Percentiles rank a stretch among this genome's conserved stretches.
Conservation (phyloP, 768 basidiomycete species). For the Russula olivacea region DNA sequence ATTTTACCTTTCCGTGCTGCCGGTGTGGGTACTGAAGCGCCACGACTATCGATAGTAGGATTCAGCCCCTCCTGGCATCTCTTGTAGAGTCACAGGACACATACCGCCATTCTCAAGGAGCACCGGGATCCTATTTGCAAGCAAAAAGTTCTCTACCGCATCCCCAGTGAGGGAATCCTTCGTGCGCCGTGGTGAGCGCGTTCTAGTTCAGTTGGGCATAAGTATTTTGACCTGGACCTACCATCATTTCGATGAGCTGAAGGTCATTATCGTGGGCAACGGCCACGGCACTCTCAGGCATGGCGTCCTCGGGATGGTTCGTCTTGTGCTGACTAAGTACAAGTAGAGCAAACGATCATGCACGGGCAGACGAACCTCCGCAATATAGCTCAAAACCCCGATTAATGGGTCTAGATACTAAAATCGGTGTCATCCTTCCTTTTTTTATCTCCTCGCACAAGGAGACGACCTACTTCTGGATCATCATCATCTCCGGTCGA, state of each 20-base stretch:
- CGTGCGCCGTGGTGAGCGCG: too few species aligned
- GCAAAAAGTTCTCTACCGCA: conserved; percentile 1
- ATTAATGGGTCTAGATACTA: conserved; percentile 8
- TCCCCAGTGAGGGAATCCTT: neutral
- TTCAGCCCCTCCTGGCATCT: neutral
- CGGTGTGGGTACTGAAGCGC: too few species aligned
- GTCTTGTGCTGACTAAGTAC: neutral
- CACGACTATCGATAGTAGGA: neutral
- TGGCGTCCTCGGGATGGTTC: neutral
- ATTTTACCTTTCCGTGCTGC: too few species aligned
- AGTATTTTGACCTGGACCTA: neutral
- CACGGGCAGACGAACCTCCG: neutral
- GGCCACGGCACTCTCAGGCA: neutral
- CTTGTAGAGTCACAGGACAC: neutral
- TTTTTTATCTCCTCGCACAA: neutral
- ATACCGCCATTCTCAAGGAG: conserved; percentile 9
- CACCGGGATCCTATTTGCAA: neutral
- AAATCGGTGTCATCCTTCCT: neutral
- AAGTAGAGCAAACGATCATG: neutral
- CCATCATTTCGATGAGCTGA: conserved; percentile 4
- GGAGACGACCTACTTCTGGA: too few species aligned
- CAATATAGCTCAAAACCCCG: conserved; percentile 5
- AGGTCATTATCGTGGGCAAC: conserved; percentile 14
- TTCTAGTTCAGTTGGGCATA: neutral
- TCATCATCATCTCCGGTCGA: too few species aligned